Base-by-base conservation (phyloP, 139 green algal genomes). In the Marvania coccoides region DNA sequence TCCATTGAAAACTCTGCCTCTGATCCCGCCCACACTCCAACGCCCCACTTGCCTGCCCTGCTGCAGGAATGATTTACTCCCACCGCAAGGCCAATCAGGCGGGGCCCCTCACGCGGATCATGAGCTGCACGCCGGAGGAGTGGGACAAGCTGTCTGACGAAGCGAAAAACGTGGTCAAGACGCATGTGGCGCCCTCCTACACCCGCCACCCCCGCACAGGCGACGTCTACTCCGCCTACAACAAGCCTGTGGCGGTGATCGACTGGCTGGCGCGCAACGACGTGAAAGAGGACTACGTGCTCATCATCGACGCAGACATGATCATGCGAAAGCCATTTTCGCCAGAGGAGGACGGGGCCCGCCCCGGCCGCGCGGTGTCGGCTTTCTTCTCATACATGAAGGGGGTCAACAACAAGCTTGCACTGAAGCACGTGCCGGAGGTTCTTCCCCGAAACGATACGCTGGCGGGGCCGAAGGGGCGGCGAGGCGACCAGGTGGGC, bases 181-280 rank as follows among this genome's bases (percentile, higher is more conserved):
- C 88, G 0, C 81, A 88, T 69, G 62, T 90, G 6, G 86, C 85
- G 1, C 87, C 87, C 3, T 83, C 75, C 4, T 85, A 76, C 33
- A 70, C 79, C 0, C 47, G 45, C 19, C 78, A 89, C 57, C 74
- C 81, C 1, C 73, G 61, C 6, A 81, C 65, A 70, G 65, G 65
- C 19, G 72, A 79, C 57, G 36, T 63, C 1, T 80, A 72, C 37
- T 28, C 61, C 6, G 70, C 72, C 9, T 75, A 78, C 60, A 82
- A 83, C 46, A 94, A 94, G 65, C 88, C 88, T 19, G 75, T 87
- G 48, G 87, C 83, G 7, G 83, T 95, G 4, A 81, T 92, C 2
- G 82, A 92, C 69, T 95, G 83, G 81, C 47, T 84, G 47, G 55
- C 74, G 48, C 45, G 72, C 24, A 71, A 48, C 23, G 47, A 87